These are phyloP conservation scores for Purpureocillium takamizusanense DNA, from an alignment of 2,329 filamentous ascomycete genomes.

Conservation along the genomic window DNA sequence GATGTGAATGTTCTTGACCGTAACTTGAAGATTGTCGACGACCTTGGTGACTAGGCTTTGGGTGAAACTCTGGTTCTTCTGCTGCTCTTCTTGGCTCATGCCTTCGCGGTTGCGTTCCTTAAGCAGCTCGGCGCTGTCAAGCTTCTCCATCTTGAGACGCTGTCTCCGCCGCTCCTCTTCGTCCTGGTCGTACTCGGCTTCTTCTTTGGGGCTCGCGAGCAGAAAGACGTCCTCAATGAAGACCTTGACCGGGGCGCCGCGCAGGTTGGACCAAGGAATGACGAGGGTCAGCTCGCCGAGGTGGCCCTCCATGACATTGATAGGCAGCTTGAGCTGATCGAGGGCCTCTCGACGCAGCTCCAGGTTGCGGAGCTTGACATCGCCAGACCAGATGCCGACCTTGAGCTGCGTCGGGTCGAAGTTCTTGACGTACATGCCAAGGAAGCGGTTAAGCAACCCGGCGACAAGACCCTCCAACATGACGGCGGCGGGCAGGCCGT, in stretches of 20 bases:
- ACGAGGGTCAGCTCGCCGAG: constrained; percentile 83
- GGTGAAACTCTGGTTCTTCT: constrained; percentile 96
- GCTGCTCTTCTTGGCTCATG: constrained; percentile 88
- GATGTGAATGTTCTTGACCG: constrained; percentile 95
- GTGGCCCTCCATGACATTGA: constrained; percentile 95
- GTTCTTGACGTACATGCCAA: constrained; percentile 99
- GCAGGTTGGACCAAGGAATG: constrained; percentile 95
- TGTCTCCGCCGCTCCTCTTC: constrained; percentile 84
- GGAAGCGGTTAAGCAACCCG: constrained; percentile 94
- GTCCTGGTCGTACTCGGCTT: constrained; percentile 84
- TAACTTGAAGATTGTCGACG: constrained; percentile 96
- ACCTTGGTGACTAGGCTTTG: constrained; percentile 92
- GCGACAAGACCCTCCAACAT: constrained; percentile 98
- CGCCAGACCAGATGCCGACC: constrained; percentile 97
- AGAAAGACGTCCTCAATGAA: constrained; percentile 96
- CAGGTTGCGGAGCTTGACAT: constrained; percentile 89
- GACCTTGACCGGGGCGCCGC: constrained; percentile 88
- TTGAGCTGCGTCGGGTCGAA: constrained; percentile 97
- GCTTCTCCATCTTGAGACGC: constrained; percentile 96
- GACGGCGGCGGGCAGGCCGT: constrained; percentile 50
- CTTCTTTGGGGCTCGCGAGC: constrained; percentile 88
- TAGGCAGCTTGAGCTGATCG: constrained; percentile 89
- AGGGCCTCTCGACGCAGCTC: constrained; percentile 91
- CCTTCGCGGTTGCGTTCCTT: constrained; percentile 90
- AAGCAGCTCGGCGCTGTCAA: constrained; percentile 90